Percentiles rank a stretch among this genome's conserved stretches.
Conservation (phyloP, 805 yeast species). For the Candida sonorensis region DNA sequence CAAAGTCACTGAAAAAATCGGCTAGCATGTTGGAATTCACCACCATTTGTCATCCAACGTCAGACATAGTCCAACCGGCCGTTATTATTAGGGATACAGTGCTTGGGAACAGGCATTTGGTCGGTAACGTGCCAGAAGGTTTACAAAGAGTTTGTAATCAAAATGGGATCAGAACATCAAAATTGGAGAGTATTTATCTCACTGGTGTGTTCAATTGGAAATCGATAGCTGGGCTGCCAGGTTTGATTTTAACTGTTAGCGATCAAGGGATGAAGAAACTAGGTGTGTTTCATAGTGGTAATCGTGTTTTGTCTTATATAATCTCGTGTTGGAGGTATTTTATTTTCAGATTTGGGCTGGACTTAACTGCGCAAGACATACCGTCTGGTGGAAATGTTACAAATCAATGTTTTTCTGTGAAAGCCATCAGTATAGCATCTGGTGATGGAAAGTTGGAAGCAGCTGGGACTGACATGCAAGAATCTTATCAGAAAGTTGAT, state of each 20-base stretch:
- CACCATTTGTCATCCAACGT: conserved; percentile 53
- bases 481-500: conserved; percentile 7
- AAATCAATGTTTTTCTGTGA: conserved; percentile 11
- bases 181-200: conserved; percentile 58
- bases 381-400: conserved; percentile 2
- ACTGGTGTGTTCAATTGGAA: conserved; percentile 78
- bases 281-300: conserved; percentile 46
- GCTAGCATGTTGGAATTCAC: conserved; percentile 40
- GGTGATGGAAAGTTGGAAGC: background rate
- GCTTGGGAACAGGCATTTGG: conserved; percentile 49
- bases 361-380: conserved; percentile 28
- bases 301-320: conserved; percentile 41
- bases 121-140: conserved; percentile 85
- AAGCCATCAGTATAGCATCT: conserved; percentile 14
- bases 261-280: conserved; percentile 65
- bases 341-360: conserved; percentile 71
- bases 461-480: background rate
- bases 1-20: too few species aligned
- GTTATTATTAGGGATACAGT: conserved; percentile 42
- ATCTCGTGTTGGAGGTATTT: conserved; percentile 82
- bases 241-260: conserved; percentile 71
- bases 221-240: conserved; percentile 89
- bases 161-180: conserved; percentile 48
- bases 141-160: conserved; percentile 70
- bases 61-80: conserved; percentile 53